Evolutionary conservation across 306 rosid genomes (phyloP).

Genomic region (Heteromeles arbutifolia): DNA sequence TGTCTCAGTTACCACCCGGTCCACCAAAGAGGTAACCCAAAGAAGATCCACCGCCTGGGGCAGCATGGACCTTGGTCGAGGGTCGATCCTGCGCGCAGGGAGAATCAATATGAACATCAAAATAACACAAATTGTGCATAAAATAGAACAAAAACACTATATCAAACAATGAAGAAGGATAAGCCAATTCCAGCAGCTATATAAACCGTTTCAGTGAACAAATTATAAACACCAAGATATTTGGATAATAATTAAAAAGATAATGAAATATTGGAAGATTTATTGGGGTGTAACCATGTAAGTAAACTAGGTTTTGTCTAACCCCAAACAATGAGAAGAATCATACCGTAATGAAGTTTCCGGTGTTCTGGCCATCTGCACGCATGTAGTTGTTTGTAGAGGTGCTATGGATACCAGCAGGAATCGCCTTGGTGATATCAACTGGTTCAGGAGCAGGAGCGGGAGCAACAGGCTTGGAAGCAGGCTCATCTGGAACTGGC

Average conservation of each 20-base stretch:
- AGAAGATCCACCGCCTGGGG: conserved; percentile 98
- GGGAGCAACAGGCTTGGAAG: conserved; percentile 47
- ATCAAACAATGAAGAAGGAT: neutral
- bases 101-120: neutral
- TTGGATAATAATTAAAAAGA: no score
- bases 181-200: neutral
- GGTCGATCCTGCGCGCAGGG: conserved; percentile 79
- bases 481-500: conserved; percentile 30
- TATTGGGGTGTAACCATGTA: neutral
- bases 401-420: conserved; percentile 90
- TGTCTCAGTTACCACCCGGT: conserved; percentile 56
- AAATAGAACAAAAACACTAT: neutral
- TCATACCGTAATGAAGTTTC: conserved; percentile 89
- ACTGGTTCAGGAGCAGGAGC: conserved; percentile 34
- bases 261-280: neutral
- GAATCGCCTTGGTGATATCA: conserved; percentile 61
- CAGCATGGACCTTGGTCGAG: conserved; percentile 93
- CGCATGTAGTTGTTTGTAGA: conserved; percentile 63
- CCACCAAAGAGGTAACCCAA: conserved; percentile 86
- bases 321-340: neutral
- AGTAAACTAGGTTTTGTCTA: neutral
- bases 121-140: neutral
- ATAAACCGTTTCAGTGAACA: neutral
- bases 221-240: no score
- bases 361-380: conserved; percentile 92